phyloP scores from a whole-genome alignment of 208 protist species.

The Acanthamoeba divionensis region DNA sequence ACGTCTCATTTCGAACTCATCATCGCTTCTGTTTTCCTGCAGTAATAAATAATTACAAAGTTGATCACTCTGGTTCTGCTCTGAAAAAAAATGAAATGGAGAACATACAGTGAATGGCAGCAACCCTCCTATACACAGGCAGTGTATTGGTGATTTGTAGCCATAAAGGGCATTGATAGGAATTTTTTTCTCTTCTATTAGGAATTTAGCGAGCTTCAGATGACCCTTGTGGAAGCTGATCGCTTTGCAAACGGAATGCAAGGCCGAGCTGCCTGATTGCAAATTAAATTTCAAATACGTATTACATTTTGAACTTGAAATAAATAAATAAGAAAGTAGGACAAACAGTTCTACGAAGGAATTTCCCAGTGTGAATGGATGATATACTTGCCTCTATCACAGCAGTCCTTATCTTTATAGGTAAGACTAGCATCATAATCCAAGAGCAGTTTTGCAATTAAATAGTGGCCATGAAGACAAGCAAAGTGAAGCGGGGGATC shows the following conservation, averaged over 20 bases:
- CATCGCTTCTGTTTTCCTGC: no score
- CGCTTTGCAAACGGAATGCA: conserved; percentile 5
- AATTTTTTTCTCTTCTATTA: not conserved
- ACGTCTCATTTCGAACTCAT: no score
- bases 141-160: not conserved
- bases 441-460: not conserved
- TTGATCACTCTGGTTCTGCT: not conserved
- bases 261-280: not conserved
- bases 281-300: not conserved
- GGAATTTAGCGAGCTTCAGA: not conserved
- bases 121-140: not conserved
- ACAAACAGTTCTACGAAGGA: not conserved
- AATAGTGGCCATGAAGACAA: not conserved
- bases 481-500: conserved; percentile 1
- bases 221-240: conserved; percentile 13
- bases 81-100: not conserved
- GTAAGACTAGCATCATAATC: not conserved
- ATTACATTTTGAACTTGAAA: no score
- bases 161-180: not conserved
- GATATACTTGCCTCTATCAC: not conserved
- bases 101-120: not conserved
- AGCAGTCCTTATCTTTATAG: not conserved
- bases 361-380: not conserved
- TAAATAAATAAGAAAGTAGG: no score
- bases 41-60: no score